phyloP scores from a whole-genome alignment of 148 eudicot species.

The Limonium bicolor region DNA sequence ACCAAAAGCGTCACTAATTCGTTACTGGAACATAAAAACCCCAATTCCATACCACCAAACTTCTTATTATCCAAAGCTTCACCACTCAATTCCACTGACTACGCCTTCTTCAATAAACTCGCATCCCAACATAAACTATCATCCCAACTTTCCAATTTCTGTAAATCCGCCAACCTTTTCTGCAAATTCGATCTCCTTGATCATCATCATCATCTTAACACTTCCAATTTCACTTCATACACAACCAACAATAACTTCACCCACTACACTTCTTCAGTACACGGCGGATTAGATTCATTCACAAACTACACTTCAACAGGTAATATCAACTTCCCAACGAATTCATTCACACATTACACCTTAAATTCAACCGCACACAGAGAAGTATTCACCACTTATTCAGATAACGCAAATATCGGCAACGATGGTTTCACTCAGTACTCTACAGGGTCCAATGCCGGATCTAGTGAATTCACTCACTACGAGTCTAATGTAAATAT shows the following conservation, averaged over 20 bases:
- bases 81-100: constrained; percentile 39
- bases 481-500: constrained; percentile 28
- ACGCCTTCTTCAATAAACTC: constrained; percentile 33
- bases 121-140: constrained; percentile 36
- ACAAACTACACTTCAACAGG: too few relatives aligned
- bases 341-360: constrained; percentile 48
- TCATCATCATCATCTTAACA: too few relatives aligned
- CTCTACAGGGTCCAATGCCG: constrained; percentile 44
- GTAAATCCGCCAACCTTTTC: constrained; percentile 57
- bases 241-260: too few relatives aligned
- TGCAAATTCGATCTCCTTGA: constrained; percentile 48
- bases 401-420: constrained; percentile 19
- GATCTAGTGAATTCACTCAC: constrained; percentile 26
- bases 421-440: constrained; percentile 42
- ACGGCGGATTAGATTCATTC: too few relatives aligned
- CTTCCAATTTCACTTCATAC: too few relatives aligned
- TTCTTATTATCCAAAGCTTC: constrained; percentile 79
- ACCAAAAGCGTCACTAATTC: constrained; percentile 52
- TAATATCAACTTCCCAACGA: constrained; percentile 16
- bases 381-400: constrained; percentile 35
- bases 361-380: constrained; percentile 44
- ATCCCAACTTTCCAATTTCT: constrained; percentile 39
- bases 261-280: too few relatives aligned
- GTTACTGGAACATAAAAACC: constrained; percentile 79
- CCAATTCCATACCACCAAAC: constrained; percentile 26